Conservation (phyloP, 257 asterid genomes). For the Anisodus tanguticus region DNA sequence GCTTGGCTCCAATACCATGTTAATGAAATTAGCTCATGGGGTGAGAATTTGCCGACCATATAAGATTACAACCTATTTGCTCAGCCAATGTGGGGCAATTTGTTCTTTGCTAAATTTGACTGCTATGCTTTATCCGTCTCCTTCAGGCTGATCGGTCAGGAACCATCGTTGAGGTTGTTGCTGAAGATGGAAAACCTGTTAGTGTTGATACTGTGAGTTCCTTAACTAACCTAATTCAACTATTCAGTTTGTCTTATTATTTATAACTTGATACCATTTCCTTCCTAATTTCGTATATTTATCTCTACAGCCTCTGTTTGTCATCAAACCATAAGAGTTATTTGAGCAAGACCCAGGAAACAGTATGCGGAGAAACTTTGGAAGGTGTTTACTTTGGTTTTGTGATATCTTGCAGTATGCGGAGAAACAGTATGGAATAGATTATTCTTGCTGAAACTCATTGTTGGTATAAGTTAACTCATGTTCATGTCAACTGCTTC, state of each 20-base stretch:
- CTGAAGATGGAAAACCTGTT: conserved; percentile 83
- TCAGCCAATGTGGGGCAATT: background rate
- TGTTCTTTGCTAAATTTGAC: background rate
- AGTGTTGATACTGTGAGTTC: conserved; percentile 75
- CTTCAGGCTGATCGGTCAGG: conserved; percentile 79
- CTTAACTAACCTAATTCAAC: conserved; percentile 22
- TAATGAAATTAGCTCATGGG: background rate
- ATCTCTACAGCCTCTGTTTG: conserved; percentile 72
- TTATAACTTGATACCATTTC: background rate
- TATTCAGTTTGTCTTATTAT: background rate
- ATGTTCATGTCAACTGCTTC: background rate
- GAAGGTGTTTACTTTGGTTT: background rate
- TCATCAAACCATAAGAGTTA: conserved; percentile 65
- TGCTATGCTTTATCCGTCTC: background rate
- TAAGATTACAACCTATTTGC: background rate
- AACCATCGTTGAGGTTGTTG: conserved; percentile 67
- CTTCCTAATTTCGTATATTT: conserved; percentile 29
- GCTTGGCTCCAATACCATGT: background rate
- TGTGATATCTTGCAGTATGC: conserved; percentile 4
- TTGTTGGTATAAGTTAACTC: too few species aligned
- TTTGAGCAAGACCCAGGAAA: conserved; percentile 21
- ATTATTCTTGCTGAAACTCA: conserved; percentile 1
- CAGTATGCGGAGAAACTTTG: conserved; percentile 31
- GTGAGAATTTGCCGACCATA: background rate
- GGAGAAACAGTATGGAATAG: too few species aligned